phyloP scores from a whole-genome alignment of 1,139 yeast genomes.

The Protomyces macrosporus region DNA sequence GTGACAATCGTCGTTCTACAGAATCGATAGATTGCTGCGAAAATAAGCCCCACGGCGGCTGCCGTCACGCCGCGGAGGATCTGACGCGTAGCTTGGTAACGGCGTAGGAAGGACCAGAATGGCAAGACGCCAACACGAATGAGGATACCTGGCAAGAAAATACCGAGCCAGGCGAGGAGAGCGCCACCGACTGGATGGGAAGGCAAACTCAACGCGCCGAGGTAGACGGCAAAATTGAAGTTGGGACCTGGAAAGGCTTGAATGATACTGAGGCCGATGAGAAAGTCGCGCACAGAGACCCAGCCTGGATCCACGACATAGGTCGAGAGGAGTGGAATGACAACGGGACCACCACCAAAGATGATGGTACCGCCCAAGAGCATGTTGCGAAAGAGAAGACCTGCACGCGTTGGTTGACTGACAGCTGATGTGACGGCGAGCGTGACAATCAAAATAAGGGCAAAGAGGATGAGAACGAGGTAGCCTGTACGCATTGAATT shows the following conservation, averaged over 20 bases:
- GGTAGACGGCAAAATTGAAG: slow-evolving; percentile 30
- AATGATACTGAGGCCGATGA: slow-evolving; percentile 28
- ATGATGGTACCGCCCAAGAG: slow-evolving; percentile 30
- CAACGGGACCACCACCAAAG: slow-evolving; percentile 31
- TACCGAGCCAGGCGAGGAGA: slow-evolving; percentile 28
- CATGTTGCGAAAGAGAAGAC: slow-evolving; percentile 25
- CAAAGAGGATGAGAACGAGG: slow-evolving; percentile 15
- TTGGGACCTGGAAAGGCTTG: slow-evolving; percentile 31
- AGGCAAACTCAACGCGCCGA: slow-evolving; percentile 28
- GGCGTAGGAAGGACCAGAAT: slow-evolving; percentile 28
- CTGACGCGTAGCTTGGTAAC: slow-evolving; percentile 11
- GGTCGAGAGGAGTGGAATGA: slow-evolving; percentile 29
- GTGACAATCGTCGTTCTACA: slow-evolving; percentile 27
- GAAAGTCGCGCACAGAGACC: slow-evolving; percentile 29
- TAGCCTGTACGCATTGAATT: slow-evolving; percentile 15
- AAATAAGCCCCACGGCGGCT: slow-evolving; percentile 29
- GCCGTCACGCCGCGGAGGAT: slow-evolving; percentile 29
- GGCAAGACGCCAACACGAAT: slow-evolving; percentile 30
- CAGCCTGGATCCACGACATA: slow-evolving; percentile 29
- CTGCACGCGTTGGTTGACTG: slow-evolving; percentile 12
- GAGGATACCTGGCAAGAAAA: slow-evolving; percentile 30
- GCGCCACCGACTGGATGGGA: slow-evolving; percentile 22
- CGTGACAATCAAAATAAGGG: slow-evolving; percentile 16
- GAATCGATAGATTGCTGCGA: slow-evolving; percentile 30
- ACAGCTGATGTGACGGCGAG: slow-evolving; percentile 24